Conservation (phyloP, 2,329 filamentous ascomycete species). For the Aspergillus ustus region DNA sequence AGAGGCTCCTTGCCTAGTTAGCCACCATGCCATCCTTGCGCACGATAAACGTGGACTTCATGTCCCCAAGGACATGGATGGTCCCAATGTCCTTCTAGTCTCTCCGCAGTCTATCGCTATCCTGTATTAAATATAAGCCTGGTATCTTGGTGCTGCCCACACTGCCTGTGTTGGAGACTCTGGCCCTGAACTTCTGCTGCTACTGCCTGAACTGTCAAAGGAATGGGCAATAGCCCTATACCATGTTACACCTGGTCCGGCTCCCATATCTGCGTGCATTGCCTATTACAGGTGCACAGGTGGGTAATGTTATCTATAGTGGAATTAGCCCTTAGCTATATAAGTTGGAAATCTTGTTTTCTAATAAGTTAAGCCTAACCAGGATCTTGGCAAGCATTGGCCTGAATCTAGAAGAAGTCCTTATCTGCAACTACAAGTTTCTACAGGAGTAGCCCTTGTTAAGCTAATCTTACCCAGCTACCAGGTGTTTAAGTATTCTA, state of each 20-base stretch:
- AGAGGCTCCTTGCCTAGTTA: slow-evolving; percentile 3
- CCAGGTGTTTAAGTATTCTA: slow-evolving; percentile 2
- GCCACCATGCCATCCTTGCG: slow-evolving; percentile 8
- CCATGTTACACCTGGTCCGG: slow-evolving; percentile 2
- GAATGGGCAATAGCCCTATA: slow-evolving; percentile 3
- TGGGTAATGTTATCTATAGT: slow-evolving; percentile 6
- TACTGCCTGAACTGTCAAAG: slow-evolving; percentile 9
- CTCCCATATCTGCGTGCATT: slow-evolving; percentile 8
- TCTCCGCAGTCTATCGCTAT: slow-evolving; percentile 4
- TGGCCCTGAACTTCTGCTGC: slow-evolving; percentile 15
- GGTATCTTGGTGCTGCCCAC: slow-evolving; percentile 9
- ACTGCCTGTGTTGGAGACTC: slow-evolving; percentile 7
- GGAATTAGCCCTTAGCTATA: slow-evolving; percentile 1
- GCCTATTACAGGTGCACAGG: slow-evolving; percentile 9
- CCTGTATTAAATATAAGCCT: slow-evolving; percentile 13
- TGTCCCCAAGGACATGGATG: slow-evolving; percentile 12
- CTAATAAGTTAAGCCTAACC: slow-evolving; percentile 3
- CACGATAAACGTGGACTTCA: slow-evolving; percentile 11
- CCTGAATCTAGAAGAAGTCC: slow-evolving; percentile 5
- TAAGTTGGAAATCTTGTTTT: slow-evolving; percentile 6
- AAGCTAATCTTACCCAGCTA: background rate
- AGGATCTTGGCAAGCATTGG: background rate
- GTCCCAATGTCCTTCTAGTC: slow-evolving; percentile 8
- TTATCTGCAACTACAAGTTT: slow-evolving; percentile 11
- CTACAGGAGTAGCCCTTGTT: background rate